A percentile compares a stretch with the other conserved stretches of the same genome.
Conservation (phyloP, 129 eudicot species). For the Escallonia rubra region DNA sequence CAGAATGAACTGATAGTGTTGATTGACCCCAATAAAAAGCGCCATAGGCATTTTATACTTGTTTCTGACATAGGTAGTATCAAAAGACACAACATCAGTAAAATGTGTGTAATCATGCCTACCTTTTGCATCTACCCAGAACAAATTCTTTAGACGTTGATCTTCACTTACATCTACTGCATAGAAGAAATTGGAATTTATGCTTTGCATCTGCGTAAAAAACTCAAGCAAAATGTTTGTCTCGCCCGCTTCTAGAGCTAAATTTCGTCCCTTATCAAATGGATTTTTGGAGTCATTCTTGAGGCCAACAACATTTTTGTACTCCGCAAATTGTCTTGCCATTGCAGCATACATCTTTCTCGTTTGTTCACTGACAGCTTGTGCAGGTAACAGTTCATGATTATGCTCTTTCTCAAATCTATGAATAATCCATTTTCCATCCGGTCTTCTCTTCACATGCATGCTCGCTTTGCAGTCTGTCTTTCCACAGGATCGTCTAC, state of each 20-base stretch:
- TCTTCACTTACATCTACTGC: constrained; percentile 83
- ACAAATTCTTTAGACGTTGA: constrained; percentile 60
- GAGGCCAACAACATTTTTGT: constrained; percentile 75
- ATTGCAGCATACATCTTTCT: constrained; percentile 92
- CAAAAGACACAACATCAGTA: constrained; percentile 75
- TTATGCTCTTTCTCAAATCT: constrained; percentile 86
- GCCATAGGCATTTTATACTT: constrained; percentile 85
- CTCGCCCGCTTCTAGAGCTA: constrained; percentile 65
- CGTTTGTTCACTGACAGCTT: constrained; percentile 95
- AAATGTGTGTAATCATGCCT: constrained; percentile 71
- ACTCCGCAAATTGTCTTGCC: constrained; percentile 94
- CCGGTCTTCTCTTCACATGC: constrained; percentile 90
- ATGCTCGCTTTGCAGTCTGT: constrained; percentile 96
- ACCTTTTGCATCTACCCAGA: constrained; percentile 90
- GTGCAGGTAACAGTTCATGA: constrained; percentile 93
- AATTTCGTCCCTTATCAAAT: constrained; percentile 59
- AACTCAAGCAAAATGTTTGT: constrained; percentile 49
- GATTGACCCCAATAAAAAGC: constrained; percentile 86
- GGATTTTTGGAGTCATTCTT: constrained; percentile 51
- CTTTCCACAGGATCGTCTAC: constrained; percentile 79
- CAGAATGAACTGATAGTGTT: constrained; percentile 87
- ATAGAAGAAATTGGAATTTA: constrained; percentile 85
- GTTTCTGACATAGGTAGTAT: constrained; percentile 66
- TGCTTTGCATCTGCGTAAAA: constrained; percentile 66
- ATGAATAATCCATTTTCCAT: constrained; percentile 94